Base-by-base conservation (phyloP, 2,329 filamentous ascomycete species). In the Exophiala dermatitidis region DNA sequence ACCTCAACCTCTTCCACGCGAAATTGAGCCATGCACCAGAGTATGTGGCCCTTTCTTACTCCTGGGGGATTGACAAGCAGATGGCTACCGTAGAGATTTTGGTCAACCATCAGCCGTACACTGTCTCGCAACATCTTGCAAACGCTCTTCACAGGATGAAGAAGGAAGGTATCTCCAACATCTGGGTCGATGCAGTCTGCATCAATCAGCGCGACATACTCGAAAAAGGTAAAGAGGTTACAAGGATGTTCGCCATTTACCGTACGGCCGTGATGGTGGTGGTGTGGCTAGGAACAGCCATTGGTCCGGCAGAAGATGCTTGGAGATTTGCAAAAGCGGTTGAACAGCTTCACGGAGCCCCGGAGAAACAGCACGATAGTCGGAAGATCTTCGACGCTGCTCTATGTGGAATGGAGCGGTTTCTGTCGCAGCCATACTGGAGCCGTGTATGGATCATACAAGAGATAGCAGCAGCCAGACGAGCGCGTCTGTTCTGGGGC, bases 361-460 rank as follows among this genome's bases (percentile, higher is more conserved):
- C 31, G 19, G 33, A 31, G 9, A 51, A 46, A 40, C 36, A 46
- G 34, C 48, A 42, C 5, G 26, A 44, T 40, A 42, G 45, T n/a
- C 33, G 38, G 7, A 34, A 30, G 28, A 32, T 33, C 2, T 34
- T 32, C 3, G 37, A 19, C 49, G 34, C 10, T 43, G 46, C 37
- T 6, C 6, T 49, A n/a, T 32, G 41, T 9, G 50, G 28, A 4
- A 48, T 62, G 28, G 50, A 56, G 10, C 49, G 53, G 8, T 34
- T 64, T 29, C 52, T 64, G 9, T 52, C 46, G n/a, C 53, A 59
- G 30, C 49, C 48, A 12, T 64, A 61, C 43, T 64, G 61, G 53
- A 42, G 54, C 6, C 45, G 62, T 7, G 55, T 63, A 3, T 64
- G 62, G 62, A 58, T 64, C 4, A 56, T 63, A 3, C 62, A 64